Evolutionary conservation across 139 green algal genomes (phyloP).

Genomic region (Mesotaenium endlicherianum): DNA sequence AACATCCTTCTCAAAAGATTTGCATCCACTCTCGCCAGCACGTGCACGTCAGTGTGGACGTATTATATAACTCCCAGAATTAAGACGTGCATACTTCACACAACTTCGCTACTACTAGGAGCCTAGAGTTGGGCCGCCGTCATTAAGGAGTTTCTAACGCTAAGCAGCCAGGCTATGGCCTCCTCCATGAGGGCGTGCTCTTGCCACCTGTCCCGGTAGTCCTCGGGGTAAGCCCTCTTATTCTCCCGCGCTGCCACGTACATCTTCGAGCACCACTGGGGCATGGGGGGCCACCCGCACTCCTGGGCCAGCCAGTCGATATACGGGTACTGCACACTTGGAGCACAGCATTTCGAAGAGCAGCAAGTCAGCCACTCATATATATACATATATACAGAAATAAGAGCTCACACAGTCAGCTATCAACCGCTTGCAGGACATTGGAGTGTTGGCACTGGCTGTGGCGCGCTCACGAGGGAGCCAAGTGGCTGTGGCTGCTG

Average conservation of each 20-base stretch:
- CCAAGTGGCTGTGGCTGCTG: not conserved
- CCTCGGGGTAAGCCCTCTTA: not conserved
- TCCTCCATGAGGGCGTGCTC: not conserved
- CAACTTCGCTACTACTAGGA: too few species aligned
- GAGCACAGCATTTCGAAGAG: not conserved
- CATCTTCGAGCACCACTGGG: constrained; percentile 17
- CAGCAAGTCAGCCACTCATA: not conserved
- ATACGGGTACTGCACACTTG: constrained; percentile 20
- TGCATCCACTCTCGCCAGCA: too few species aligned
- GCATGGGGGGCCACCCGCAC: not conserved
- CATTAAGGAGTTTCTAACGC: too few species aligned
- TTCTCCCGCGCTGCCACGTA: not conserved
- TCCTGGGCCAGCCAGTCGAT: not conserved
- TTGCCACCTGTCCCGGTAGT: constrained; percentile 23
- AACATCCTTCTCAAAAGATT: too few species aligned
- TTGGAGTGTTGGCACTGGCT: too few species aligned
- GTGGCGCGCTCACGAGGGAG: too few species aligned
- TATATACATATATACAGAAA: not conserved
- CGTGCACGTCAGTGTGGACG: too few species aligned
- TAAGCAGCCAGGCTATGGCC: not conserved
- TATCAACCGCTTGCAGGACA: not conserved
- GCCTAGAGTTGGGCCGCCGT: not conserved
- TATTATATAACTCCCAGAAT: too few species aligned
- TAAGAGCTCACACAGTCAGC: not conserved
- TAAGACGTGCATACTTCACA: too few species aligned